Conservation (phyloP, 202 grass and related monocot species). For the Schoenoplectus tabernaemontani region DNA sequence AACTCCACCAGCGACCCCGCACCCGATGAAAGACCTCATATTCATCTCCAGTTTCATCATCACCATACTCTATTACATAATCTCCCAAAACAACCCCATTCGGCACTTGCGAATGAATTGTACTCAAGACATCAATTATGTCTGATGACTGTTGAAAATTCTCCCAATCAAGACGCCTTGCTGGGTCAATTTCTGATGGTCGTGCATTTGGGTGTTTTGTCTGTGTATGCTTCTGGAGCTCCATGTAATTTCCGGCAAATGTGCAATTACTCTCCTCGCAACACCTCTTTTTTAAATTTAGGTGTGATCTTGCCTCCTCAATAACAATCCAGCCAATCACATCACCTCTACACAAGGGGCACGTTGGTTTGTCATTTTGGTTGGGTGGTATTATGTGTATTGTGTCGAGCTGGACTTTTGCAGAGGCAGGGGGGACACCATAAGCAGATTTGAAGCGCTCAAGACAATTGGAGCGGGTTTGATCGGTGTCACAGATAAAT, state of each 20-base stretch:
- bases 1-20: constrained; percentile 72
- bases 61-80: constrained; percentile 96
- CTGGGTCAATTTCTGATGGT: constrained; percentile 89
- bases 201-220: constrained; percentile 79
- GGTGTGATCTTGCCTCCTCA: constrained; percentile 60
- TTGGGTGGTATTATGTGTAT: constrained; percentile 65
- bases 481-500: constrained; percentile 87
- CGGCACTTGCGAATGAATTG: constrained; percentile 79
- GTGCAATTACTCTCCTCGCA: constrained; percentile 70
- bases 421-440: constrained; percentile 52
- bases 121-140: constrained; percentile 87
- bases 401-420: constrained; percentile 57
- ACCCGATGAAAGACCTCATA: constrained; percentile 61
- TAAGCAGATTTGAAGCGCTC: constrained; percentile 81
- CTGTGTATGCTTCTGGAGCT: constrained; percentile 87
- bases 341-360: constrained; percentile 76
- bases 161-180: constrained; percentile 75
- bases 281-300: constrained; percentile 77
- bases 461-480: constrained; percentile 85
- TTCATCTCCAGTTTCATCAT: constrained; percentile 82
- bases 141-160: constrained; percentile 94
- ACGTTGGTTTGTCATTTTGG: constrained; percentile 46
- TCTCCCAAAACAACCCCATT: constrained; percentile 90
- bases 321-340: constrained; percentile 84
- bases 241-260: constrained; percentile 71